Evolutionary conservation across 805 yeast genomes (phyloP).

Genomic region (Candida odintsovae): DNA sequence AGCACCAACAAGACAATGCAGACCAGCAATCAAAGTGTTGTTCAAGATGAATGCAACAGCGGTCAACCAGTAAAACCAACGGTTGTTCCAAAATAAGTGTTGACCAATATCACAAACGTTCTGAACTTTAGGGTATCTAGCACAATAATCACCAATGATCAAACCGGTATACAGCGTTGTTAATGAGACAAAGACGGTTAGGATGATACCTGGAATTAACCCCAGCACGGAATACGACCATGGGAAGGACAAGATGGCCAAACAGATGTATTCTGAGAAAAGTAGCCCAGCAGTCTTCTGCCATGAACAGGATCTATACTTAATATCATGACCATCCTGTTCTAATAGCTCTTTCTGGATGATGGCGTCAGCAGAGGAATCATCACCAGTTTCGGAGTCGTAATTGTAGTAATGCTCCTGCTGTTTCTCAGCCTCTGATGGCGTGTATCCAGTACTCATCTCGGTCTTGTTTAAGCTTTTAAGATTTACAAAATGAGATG

Average conservation of each 20-base stretch:
- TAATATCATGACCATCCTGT: conserved; percentile 28
- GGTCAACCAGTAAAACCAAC: conserved; percentile 52
- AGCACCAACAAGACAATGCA: conserved; percentile 57
- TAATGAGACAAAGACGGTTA: conserved; percentile 45
- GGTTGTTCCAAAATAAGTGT: conserved; percentile 44
- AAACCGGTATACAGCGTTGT: conserved; percentile 51
- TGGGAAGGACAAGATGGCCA: conserved; percentile 62
- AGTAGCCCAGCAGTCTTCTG: conserved; percentile 53
- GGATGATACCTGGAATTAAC: conserved; percentile 49
- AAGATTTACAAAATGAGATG: too few species aligned
- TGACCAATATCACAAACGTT: conserved; percentile 58
- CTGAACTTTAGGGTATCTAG: conserved; percentile 43
- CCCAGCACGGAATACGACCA: conserved; percentile 60
- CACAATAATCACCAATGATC: conserved; percentile 49
- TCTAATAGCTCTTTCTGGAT: conserved; percentile 16
- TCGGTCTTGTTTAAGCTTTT: background rate
- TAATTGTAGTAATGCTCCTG: background rate
- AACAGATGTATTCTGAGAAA: conserved; percentile 54
- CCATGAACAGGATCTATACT: conserved; percentile 52
- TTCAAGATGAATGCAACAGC: conserved; percentile 48
- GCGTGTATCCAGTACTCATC: background rate
- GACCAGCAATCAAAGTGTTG: conserved; percentile 52
- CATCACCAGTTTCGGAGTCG: conserved; percentile 4
- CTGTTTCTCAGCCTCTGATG: background rate
- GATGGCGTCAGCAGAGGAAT: conserved; percentile 13